Evolutionary conservation across 2,329 filamentous ascomycete species (phyloP).

Genomic region (Penicillium sp.): DNA sequence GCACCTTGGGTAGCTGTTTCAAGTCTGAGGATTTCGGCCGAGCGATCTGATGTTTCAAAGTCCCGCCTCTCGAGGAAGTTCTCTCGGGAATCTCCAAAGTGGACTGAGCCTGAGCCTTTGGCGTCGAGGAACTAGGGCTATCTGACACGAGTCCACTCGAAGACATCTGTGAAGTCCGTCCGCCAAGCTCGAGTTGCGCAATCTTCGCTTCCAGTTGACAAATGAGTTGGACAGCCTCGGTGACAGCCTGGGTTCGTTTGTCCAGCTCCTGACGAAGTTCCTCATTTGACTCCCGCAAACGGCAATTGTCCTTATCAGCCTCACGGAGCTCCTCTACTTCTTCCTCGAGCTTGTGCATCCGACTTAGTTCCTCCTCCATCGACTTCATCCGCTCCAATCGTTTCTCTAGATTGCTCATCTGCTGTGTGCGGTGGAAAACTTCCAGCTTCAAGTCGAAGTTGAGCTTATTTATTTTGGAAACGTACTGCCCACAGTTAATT

Average conservation of each 20-base stretch:
- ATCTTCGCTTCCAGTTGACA: constrained; percentile 41
- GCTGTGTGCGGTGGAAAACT: constrained; percentile 39
- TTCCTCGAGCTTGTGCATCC: constrained; percentile 35
- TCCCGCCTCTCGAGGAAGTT: constrained; percentile 33
- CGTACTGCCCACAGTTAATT: constrained; percentile 33
- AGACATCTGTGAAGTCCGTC: constrained; percentile 21
- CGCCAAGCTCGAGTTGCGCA: constrained; percentile 29
- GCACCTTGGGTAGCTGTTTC: constrained; percentile 31
- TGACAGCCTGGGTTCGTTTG: constrained; percentile 39
- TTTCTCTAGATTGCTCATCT: constrained; percentile 33
- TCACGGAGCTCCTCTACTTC: constrained; percentile 37
- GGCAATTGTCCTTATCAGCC: constrained; percentile 34
- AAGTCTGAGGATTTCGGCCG: constrained; percentile 20
- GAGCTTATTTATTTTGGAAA: constrained; percentile 42
- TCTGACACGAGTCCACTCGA: constrained; percentile 26
- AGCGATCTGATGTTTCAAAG: constrained; percentile 9
- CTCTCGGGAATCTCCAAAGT: constrained; percentile 37
- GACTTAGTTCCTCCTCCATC: constrained; percentile 34
- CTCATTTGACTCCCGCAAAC: constrained; percentile 36
- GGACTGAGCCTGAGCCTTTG: constrained; percentile 20
- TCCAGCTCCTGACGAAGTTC: constrained; percentile 36
- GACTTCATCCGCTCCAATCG: constrained; percentile 36
- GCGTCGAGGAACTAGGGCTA: constrained; percentile 25
- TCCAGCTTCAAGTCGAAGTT: constrained; percentile 44
- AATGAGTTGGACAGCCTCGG: constrained; percentile 42